Percentiles rank a stretch among this genome's conserved stretches.
These are phyloP conservation scores for Lupinus albus DNA, from an alignment of 306 rosid genomes.

Conservation along the genomic window DNA sequence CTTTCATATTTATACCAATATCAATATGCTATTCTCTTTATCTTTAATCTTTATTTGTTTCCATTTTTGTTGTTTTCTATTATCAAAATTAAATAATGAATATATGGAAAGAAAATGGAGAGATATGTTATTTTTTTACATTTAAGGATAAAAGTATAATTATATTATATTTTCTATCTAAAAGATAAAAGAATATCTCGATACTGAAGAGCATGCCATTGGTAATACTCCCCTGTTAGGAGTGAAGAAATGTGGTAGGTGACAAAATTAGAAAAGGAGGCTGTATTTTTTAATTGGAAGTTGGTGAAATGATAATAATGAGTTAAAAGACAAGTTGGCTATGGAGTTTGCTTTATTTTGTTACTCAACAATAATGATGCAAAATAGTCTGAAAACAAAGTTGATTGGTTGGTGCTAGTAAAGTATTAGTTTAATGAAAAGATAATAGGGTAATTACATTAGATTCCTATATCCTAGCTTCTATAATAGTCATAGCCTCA, in stretches of 20 bases:
- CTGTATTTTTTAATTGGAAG: not conserved
- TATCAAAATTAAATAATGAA: no score
- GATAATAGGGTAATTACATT: conserved; percentile 33
- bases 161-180: no score
- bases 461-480: not conserved
- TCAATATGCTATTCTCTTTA: not conserved
- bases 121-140: no score
- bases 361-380: conserved; percentile 15
- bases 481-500: not conserved
- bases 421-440: conserved; percentile 27
- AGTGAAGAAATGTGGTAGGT: no score
- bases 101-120: no score
- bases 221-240: no score
- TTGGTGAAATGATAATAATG: conserved; percentile 1
- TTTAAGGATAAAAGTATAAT: no score
- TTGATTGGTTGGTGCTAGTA: conserved; percentile 28
- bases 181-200: no score
- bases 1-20: conserved; percentile 25
- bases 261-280: no score
- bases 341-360: conserved; percentile 7
- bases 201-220: no score
- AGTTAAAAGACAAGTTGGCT: conserved; percentile 30
- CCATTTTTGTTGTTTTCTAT: no score
- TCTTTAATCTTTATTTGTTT: not conserved
- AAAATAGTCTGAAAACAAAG: conserved; percentile 36